Percentiles rank a stretch among this genome's conserved stretches.
phyloP scores from a whole-genome alignment of 139 green algal species.

The Tetraselmis chui region DNA sequence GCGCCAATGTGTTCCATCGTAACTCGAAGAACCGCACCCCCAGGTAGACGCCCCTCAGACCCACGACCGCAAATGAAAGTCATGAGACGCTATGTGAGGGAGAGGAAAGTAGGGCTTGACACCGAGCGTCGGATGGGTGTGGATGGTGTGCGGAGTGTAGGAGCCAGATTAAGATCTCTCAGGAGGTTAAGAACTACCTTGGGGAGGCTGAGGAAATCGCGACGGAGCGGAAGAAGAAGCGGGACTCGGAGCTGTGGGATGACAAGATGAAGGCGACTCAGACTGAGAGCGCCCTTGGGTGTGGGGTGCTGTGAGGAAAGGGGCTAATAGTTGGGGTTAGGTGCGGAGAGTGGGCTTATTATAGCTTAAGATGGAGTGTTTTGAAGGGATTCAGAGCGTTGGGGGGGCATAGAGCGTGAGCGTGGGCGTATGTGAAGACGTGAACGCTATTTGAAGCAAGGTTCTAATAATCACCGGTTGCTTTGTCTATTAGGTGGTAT shows the following conservation, averaged over 20 bases:
- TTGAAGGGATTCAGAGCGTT: too few species aligned
- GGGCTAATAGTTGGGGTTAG: too few species aligned
- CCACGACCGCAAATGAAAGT: constrained; percentile 8
- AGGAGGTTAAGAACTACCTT: constrained; percentile 20
- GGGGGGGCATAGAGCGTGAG: too few species aligned
- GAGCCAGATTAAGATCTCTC: constrained; percentile 14
- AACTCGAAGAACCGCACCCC: constrained; percentile 60
- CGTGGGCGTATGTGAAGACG: too few species aligned
- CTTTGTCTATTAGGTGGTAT: too few species aligned
- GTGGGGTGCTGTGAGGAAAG: too few species aligned
- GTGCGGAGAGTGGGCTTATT: too few species aligned
- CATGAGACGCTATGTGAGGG: constrained; percentile 4
- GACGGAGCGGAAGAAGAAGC: constrained; percentile 25
- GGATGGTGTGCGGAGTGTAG: too few species aligned
- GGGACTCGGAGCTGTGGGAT: constrained; percentile 40
- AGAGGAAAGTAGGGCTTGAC: neutral
- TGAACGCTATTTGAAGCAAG: too few species aligned
- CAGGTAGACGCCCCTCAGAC: constrained; percentile 13
- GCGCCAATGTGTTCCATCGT: constrained; percentile 39
- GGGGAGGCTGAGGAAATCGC: constrained; percentile 33
- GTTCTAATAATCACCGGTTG: too few species aligned
- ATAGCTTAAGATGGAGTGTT: too few species aligned
- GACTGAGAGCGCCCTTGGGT: constrained; percentile 52
- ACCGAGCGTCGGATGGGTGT: neutral
- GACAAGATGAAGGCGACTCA: constrained; percentile 57